These are phyloP conservation scores for Puccinellia tenuiflora DNA, from an alignment of 176 grass and related monocot species.

Conservation along the genomic window DNA sequence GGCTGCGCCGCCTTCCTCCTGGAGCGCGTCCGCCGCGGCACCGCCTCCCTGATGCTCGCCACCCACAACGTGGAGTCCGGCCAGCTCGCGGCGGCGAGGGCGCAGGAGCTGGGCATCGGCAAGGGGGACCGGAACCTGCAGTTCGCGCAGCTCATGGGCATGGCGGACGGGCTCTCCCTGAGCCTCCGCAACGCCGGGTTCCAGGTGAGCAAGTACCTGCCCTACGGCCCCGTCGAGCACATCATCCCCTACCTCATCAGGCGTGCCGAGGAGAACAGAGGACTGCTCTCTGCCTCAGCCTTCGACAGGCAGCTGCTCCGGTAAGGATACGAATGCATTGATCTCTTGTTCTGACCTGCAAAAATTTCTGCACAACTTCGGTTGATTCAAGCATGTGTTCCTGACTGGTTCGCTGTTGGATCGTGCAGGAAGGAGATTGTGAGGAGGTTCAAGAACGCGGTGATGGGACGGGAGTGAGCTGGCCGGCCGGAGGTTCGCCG, in stretches of 20 bases:
- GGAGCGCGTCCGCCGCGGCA: slow-evolving; percentile 57
- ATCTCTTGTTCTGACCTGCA: neutral
- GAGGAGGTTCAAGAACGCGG: slow-evolving; percentile 53
- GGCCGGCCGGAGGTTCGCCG: neutral
- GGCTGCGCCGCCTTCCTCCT: slow-evolving; percentile 75
- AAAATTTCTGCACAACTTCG: neutral
- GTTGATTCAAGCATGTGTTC: neutral
- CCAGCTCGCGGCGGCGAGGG: slow-evolving; percentile 51
- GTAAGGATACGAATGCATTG: slow-evolving; percentile 8
- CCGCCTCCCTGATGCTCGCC: slow-evolving; percentile 55
- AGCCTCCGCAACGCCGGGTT: slow-evolving; percentile 80
- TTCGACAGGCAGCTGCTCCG: slow-evolving; percentile 70
- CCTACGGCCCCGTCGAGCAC: slow-evolving; percentile 86
- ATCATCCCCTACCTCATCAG: slow-evolving; percentile 92
- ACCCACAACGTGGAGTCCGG: slow-evolving; percentile 84
- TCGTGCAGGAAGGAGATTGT: slow-evolving; percentile 65
- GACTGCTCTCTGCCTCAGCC: slow-evolving; percentile 64
- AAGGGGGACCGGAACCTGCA: slow-evolving; percentile 60
- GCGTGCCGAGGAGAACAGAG: slow-evolving; percentile 92
- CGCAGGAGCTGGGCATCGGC: slow-evolving; percentile 56
- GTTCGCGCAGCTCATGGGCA: slow-evolving; percentile 97
- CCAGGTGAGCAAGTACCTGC: slow-evolving; percentile 88
- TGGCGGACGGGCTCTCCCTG: slow-evolving; percentile 85
- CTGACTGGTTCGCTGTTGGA: neutral
- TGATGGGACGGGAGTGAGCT: slow-evolving; percentile 34